Conservation (phyloP, 768 basidiomycete genomes). For the Gloeophyllum trabeum region DNA sequence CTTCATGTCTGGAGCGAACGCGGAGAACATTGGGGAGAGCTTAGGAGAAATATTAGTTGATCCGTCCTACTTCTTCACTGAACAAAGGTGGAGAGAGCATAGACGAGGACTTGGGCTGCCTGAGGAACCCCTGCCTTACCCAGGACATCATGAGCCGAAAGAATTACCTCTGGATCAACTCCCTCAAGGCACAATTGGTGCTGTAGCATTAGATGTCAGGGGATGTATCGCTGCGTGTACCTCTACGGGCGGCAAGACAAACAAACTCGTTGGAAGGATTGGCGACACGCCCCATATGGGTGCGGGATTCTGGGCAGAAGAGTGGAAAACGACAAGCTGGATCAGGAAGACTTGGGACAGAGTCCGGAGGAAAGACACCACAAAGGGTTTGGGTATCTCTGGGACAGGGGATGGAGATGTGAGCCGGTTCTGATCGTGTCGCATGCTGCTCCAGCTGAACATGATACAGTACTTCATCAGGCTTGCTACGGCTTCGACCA, state of each 20-base stretch:
- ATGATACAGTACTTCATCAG: slow-evolving; percentile 63
- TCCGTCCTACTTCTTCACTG: slow-evolving; percentile 71
- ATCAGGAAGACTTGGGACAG: slow-evolving; percentile 28
- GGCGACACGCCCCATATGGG: slow-evolving; percentile 78
- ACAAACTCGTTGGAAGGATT: slow-evolving; percentile 75
- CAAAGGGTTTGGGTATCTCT: slow-evolving; percentile 56
- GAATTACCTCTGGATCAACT: slow-evolving; percentile 35
- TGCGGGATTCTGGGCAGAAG: slow-evolving; percentile 76
- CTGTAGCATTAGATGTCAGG: slow-evolving; percentile 64
- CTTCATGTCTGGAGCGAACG: slow-evolving; percentile 55
- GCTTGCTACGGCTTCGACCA: slow-evolving; percentile 48
- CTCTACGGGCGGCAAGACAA: slow-evolving; percentile 75
- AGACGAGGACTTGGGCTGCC: slow-evolving; percentile 63
- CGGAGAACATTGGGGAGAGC: slow-evolving; percentile 45
- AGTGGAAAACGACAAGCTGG: slow-evolving; percentile 42
- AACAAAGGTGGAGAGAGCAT: slow-evolving; percentile 68
- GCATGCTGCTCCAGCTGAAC: not conserved
- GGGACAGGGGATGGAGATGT: slow-evolving; percentile 85
- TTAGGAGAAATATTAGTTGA: slow-evolving; percentile 52
- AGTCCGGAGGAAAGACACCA: slow-evolving; percentile 8
- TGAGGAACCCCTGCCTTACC: slow-evolving; percentile 42
- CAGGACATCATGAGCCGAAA: slow-evolving; percentile 10
- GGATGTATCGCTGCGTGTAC: slow-evolving; percentile 68
- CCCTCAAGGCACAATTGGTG: slow-evolving; percentile 76
- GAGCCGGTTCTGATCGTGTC: slow-evolving; percentile 13